A percentile compares a stretch with the other conserved stretches of the same genome.
Conservation (phyloP, 495 filamentous ascomycete species). For the Neurospora sp. region DNA sequence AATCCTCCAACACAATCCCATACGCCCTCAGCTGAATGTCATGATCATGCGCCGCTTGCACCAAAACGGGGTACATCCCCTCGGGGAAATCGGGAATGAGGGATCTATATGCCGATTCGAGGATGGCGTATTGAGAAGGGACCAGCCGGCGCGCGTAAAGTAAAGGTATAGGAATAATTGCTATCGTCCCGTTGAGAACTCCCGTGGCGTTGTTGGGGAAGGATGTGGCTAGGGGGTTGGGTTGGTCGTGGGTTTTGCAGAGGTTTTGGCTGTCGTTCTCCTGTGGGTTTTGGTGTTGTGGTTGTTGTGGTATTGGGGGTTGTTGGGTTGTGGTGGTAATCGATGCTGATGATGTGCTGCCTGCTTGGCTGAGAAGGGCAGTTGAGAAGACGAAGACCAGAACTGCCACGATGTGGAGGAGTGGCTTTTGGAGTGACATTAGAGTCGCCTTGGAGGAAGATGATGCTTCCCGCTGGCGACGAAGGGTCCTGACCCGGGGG, state of each 20-base stretch:
- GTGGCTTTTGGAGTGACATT: conserved; percentile 3
- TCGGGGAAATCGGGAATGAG: conserved; percentile 29
- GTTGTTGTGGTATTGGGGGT: not conserved
- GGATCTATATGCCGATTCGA: conserved; percentile 27
- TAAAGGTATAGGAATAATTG: too few species aligned
- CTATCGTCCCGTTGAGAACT: conserved; percentile 8
- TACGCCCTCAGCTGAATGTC: conserved; percentile 28
- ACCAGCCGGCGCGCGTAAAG: conserved; percentile 18
- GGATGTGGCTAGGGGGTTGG: conserved; percentile 24
- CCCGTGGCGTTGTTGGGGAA: conserved; percentile 31
- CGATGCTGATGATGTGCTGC: not conserved
- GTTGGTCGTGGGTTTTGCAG: conserved; percentile 26
- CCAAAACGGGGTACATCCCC: conserved; percentile 35
- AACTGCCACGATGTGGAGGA: conserved; percentile 16
- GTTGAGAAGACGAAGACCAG: conserved; percentile 11
- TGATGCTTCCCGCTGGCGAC: conserved; percentile 12
- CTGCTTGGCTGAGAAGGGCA: conserved; percentile 10
- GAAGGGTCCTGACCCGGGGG: conserved; percentile 5
- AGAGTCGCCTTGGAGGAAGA: conserved; percentile 15
- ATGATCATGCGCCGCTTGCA: conserved; percentile 36
- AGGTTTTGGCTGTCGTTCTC: conserved; percentile 11
- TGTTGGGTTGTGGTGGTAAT: not conserved
- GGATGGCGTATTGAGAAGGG: conserved; percentile 27
- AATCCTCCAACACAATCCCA: conserved; percentile 29
- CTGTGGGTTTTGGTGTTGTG: not conserved